Base-by-base conservation (phyloP, 257 asterid species). In the Cynanchum wilfordii region DNA sequence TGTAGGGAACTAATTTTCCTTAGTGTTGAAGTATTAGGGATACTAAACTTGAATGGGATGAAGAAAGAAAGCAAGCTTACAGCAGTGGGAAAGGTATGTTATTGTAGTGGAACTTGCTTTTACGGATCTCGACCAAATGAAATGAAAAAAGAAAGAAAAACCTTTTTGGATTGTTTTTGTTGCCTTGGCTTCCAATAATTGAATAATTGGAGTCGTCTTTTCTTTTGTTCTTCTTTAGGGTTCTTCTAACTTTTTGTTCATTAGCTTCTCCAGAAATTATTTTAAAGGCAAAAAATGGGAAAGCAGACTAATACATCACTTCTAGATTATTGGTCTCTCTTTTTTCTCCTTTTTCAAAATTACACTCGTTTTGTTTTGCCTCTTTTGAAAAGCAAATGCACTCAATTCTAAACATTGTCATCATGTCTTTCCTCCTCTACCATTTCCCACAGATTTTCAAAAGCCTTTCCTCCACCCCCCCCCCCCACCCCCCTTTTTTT, bases 21-120 rank as follows among this genome's bases (percentile, higher is more conserved):
- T 90, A 80, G 84, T 30, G 87, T 81, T 74, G 87, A 92, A 87
- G 98, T 86, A 71, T 75, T 77, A 42, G 71, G 82, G 87, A 84
- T 87, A 80, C 93, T 84, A 85, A 87, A 81, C 89, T 83, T 88
- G 85, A 65, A 72, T 72, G 64, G 82, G 58, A 76, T 70, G 86
- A 80, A 77, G 78, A 79, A 55, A 79, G 82, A 42, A 42, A 42
- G 47, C 68, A 79, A 77, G 89, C 78, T 84, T 84, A 74, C 73
- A 82, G 79, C 77, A 76, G 81, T 69, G 85, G 86, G 68, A 70
- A 89, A 88, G 87, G 90, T 76, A 81, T 85, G 69, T 80, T 73
- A 15, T 74, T 76, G 55, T 73, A 80, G 85, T 79, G 89, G 89
- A 78, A 54, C 74, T 82, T 84, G 87, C 96, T 89, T 91, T 42